Evolutionary conservation across 2,329 filamentous ascomycete genomes (phyloP), one percentile per base, ranked within the genome.

Genomic region (Fusarium sp.): DNA sequence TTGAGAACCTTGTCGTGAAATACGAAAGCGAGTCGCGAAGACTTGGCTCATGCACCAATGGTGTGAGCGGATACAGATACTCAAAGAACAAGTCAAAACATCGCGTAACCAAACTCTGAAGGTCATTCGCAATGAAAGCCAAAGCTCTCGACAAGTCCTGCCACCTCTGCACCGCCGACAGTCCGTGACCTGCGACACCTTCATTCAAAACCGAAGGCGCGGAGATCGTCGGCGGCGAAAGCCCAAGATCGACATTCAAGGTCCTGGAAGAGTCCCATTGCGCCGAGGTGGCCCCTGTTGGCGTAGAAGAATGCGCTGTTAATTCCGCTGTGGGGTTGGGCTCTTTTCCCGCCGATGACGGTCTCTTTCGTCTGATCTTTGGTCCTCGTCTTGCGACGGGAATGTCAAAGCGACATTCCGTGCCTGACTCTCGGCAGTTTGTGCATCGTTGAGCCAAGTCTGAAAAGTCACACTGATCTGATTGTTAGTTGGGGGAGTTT

Each of bases 71-170:
- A 59, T 83, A 85, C 3, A 85, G 82, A 58, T 84, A 84, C 61
- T 84, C 79, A 35, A 85, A 85, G 66, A 85, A 85, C 22, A 85
- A 70, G 64, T 83, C 79, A 35, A 85, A 78, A 60, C 83, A 85
- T 29, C 78, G 76, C 27, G 75, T 78, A 8, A 81, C 76, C 6
- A 80, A 72, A 7, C 69, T 69, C 29, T 82, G 76, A 10, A 81
- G 64, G 56, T 73, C 70, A 18, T 70, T 65, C 31, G 78, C 76
- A 45, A 76, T 71, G 16, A 79, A 64, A 2, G 77, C 69, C 61
- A 82, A 50, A 10, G 76, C 66, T 3, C 72, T 63, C 5, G 75
- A 73, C 13, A 83, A 66, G 18, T 69, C 66, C 52, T 74, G 74
- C 81, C 81, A 83, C 45, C 80, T 71, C n/a, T 74, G 71, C n/a